Evolutionary conservation across 1,284 basidiomycete species (phyloP).

Genomic region (Naganishia albida): DNA sequence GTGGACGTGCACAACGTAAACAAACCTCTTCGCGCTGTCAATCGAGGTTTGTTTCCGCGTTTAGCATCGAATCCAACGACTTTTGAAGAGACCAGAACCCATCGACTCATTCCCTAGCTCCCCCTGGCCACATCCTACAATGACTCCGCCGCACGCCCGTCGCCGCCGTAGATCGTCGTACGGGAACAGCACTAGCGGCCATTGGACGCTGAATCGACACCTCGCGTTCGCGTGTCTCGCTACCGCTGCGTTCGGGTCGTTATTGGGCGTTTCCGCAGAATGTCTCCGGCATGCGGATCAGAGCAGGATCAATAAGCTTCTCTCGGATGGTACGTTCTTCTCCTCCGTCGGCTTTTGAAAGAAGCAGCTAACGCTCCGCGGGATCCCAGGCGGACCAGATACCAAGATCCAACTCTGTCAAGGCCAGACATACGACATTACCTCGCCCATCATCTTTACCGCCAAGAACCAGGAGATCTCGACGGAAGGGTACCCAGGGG

Average conservation of each 20-base stretch:
- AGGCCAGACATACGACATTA: slow-evolving; percentile 50
- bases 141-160: too few species aligned
- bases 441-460: slow-evolving; percentile 55
- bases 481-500: slow-evolving; percentile 56
- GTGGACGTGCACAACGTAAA: too few species aligned
- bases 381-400: slow-evolving; percentile 46
- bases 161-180: too few species aligned
- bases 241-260: not conserved
- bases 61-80: not conserved
- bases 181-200: too few species aligned
- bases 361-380: not conserved
- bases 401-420: slow-evolving; percentile 56
- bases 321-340: slow-evolving; percentile 32
- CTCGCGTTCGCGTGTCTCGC: slow-evolving; percentile 13
- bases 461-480: slow-evolving; percentile 56
- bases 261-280: slow-evolving; percentile 6
- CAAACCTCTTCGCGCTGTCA: too few species aligned
- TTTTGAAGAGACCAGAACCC: too few species aligned
- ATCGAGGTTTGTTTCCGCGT: too few species aligned
- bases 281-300: slow-evolving; percentile 29
- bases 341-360: not conserved
- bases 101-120: too few species aligned
- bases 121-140: too few species aligned
- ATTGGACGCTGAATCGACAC: not conserved
- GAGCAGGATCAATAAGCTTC: slow-evolving; percentile 31